Percentiles rank a stretch among this genome's conserved stretches.
Evolutionary conservation across 2,329 filamentous ascomycete species (phyloP).

Genomic region (Hypocreales sp.): DNA sequence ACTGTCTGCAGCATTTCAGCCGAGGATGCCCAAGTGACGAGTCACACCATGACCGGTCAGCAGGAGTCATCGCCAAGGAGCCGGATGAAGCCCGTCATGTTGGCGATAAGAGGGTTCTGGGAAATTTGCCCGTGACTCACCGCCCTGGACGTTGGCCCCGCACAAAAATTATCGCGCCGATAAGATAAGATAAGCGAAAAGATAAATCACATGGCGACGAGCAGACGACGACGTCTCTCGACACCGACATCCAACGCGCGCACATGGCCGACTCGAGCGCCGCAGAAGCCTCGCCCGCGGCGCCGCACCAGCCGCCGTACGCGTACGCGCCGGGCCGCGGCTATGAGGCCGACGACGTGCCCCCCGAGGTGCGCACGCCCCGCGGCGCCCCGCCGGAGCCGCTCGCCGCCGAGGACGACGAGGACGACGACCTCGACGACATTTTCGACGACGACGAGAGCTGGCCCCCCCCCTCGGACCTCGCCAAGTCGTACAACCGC

Average conservation of each 20-base stretch:
- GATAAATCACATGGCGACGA: no score
- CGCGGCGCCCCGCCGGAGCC: slow-evolving; percentile 7
- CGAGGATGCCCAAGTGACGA: no score
- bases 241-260: neutral
- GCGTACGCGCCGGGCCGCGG: slow-evolving; percentile 26
- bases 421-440: slow-evolving; percentile 10
- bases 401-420: slow-evolving; percentile 7
- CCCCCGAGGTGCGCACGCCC: slow-evolving; percentile 14
- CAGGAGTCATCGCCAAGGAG: no score
- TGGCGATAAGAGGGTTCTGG: no score
- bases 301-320: slow-evolving; percentile 29
- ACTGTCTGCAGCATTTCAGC: no score
- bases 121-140: no score
- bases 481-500: slow-evolving; percentile 80
- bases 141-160: no score
- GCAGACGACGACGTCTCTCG: no score
- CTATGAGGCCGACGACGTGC: slow-evolving; percentile 22
- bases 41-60: no score
- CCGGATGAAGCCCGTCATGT: no score
- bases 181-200: no score
- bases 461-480: slow-evolving; percentile 45
- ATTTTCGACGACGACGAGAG: slow-evolving; percentile 42
- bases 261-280: neutral
- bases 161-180: no score
- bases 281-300: slow-evolving; percentile 16